Conservation (phyloP, 345 rosid species). For the Acer negundo region DNA sequence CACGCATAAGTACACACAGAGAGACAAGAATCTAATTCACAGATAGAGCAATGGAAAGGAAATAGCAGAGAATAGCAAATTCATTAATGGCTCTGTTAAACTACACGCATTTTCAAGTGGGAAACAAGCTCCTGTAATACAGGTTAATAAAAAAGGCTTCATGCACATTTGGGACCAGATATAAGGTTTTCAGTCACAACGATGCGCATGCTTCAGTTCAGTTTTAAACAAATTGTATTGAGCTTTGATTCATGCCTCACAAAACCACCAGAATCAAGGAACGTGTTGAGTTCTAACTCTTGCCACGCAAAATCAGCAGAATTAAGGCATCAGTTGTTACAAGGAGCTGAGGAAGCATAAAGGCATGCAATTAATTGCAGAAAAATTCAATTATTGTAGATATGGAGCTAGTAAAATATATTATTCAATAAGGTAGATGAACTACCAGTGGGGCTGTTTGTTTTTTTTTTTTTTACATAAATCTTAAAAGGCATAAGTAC, state of each 20-base stretch:
- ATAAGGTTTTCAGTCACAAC: too few species aligned
- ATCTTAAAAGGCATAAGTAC: too few species aligned
- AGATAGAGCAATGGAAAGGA: background rate
- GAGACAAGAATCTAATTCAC: background rate
- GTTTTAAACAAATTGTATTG: too few species aligned
- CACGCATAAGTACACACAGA: background rate
- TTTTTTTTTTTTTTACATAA: too few species aligned
- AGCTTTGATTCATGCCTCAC: too few species aligned
- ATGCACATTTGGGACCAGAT: too few species aligned
- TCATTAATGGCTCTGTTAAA: background rate
- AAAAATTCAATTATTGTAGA: background rate
- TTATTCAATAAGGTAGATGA: background rate
- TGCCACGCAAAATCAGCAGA: too few species aligned
- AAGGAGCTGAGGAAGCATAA: background rate
- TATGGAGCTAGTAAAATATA: background rate
- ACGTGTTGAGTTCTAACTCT: too few species aligned
- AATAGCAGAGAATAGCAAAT: background rate
- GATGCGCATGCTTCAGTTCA: too few species aligned
- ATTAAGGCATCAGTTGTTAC: background rate
- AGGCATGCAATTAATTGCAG: background rate
- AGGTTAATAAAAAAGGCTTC: too few species aligned
- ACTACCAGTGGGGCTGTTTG: too few species aligned
- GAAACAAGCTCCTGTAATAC: background rate
- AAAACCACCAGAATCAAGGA: too few species aligned
- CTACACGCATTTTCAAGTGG: background rate